Percentiles rank a stretch among this genome's conserved stretches.
These are phyloP conservation scores for Trypanosoma theileri DNA, from an alignment of 208 protist genomes.

Conservation along the genomic window DNA sequence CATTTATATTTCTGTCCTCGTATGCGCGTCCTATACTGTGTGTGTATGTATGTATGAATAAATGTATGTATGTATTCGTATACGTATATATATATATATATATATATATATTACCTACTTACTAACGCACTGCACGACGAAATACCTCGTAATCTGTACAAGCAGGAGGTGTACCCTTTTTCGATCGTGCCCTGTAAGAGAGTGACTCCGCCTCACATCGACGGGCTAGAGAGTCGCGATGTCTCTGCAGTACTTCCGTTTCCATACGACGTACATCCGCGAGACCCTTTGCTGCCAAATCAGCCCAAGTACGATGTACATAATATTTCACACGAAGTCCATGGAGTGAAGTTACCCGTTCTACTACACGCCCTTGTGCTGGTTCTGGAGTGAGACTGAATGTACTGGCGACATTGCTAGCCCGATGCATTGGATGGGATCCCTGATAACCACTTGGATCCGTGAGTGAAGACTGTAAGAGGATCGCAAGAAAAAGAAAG, in stretches of 20 bases:
- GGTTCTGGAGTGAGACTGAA: conserved; percentile 76
- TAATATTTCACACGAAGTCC: conserved; percentile 71
- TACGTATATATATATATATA: conserved; percentile 17
- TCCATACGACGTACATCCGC: conserved; percentile 42
- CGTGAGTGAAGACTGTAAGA: conserved; percentile 64
- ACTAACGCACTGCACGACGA: conserved; percentile 28
- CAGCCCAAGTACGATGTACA: conserved; percentile 46
- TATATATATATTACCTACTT: not conserved
- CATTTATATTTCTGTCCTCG: too few species aligned
- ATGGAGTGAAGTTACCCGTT: conserved; percentile 55
- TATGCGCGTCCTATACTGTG: too few species aligned
- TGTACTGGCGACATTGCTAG: conserved; percentile 1
- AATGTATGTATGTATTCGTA: not conserved
- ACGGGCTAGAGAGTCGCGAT: conserved; percentile 64
- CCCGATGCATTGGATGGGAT: conserved; percentile 13
- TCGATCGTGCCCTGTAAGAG: conserved; percentile 53
- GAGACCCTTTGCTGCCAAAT: conserved; percentile 15
- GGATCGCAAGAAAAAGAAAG: conserved; percentile 72
- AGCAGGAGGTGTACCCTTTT: conserved; percentile 58
- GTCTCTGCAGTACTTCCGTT: conserved; percentile 60
- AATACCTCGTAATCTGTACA: conserved; percentile 62
- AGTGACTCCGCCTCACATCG: conserved; percentile 84
- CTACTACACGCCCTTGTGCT: conserved; percentile 41
- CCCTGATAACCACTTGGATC: conserved; percentile 41
- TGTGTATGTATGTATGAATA: too few species aligned